Conservation (phyloP, 2,329 filamentous ascomycete genomes). For the Nigrospora sphaerica region DNA sequence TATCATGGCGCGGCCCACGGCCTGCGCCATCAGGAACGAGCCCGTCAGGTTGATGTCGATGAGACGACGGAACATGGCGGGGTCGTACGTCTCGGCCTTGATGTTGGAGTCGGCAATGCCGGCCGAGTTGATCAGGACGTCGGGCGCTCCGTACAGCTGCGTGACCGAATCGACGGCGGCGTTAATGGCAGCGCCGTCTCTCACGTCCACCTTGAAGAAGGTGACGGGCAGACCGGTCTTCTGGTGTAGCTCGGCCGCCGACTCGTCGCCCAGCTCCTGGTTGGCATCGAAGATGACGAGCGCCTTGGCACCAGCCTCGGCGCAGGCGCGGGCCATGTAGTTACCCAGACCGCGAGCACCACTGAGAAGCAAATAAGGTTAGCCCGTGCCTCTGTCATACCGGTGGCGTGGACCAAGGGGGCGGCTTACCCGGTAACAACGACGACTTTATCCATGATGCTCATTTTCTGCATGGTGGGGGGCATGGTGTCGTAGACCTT, state of each 20-base stretch:
- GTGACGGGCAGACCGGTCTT: slow-evolving; percentile 67
- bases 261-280: slow-evolving; percentile 64
- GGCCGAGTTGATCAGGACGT: slow-evolving; percentile 73
- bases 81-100: slow-evolving; percentile 71
- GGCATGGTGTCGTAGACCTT: slow-evolving; percentile 50
- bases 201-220: slow-evolving; percentile 75
- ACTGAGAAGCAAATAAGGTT: slow-evolving; percentile 27
- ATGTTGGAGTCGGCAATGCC: slow-evolving; percentile 81
- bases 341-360: slow-evolving; percentile 72
- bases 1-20: slow-evolving; percentile 69
- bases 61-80: slow-evolving; percentile 68
- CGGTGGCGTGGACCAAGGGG: neutral
- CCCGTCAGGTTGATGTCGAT: slow-evolving; percentile 80
- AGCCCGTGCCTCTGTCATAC: neutral
- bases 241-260: slow-evolving; percentile 62
- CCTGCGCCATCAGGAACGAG: slow-evolving; percentile 69
- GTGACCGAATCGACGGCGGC: slow-evolving; percentile 61
- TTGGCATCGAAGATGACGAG: slow-evolving; percentile 73
- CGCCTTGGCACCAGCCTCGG: slow-evolving; percentile 67
- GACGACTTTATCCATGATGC: slow-evolving; percentile 62
- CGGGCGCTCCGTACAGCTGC: slow-evolving; percentile 59
- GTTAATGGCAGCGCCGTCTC: slow-evolving; percentile 62
- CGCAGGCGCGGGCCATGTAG: slow-evolving; percentile 71
- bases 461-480: slow-evolving; percentile 62
- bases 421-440: slow-evolving; percentile 60